Evolutionary conservation across 129 eudicot species (phyloP).

Genomic region (Chrysanthemum seticuspe): DNA sequence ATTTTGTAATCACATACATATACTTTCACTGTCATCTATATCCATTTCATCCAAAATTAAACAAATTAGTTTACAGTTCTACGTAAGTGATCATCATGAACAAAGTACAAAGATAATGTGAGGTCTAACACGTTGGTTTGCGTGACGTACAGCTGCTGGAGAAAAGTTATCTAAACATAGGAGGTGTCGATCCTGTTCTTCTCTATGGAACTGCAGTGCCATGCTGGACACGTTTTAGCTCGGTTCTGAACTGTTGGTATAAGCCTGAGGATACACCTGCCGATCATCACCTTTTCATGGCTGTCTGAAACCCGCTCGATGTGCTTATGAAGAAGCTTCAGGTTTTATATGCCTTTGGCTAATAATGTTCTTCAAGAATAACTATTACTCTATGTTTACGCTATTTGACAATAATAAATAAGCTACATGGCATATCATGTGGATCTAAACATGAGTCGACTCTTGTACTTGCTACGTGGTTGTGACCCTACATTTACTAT

Average conservation of each 20-base stretch:
- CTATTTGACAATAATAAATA: constrained; percentile 8
- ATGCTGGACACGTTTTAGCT: constrained; percentile 14
- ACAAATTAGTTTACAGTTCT: not conserved
- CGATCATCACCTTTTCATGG: not conserved
- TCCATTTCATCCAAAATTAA: not conserved
- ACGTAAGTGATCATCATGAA: not conserved
- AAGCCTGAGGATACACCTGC: constrained; percentile 8
- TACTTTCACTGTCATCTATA: not conserved
- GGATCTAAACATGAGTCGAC: not conserved
- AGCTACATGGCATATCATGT: constrained; percentile 15
- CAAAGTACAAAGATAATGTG: not conserved
- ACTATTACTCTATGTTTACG: not conserved
- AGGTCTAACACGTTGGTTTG: not conserved
- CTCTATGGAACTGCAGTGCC: constrained; percentile 22
- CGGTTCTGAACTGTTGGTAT: constrained; percentile 5
- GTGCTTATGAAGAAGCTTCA: constrained; percentile 20
- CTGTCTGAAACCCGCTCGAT: constrained; percentile 12
- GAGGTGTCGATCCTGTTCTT: not conserved
- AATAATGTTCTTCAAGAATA: constrained; percentile 12
- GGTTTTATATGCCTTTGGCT: constrained; percentile 8
- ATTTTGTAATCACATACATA: not conserved
- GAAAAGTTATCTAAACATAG: constrained; percentile 7
- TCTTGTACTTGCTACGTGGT: constrained; percentile 1
- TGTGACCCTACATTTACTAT: constrained; percentile 1
- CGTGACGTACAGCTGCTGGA: constrained; percentile 8